Base-by-base conservation (phyloP, 495 filamentous ascomycete species). In the Xeromyces bisporus region DNA sequence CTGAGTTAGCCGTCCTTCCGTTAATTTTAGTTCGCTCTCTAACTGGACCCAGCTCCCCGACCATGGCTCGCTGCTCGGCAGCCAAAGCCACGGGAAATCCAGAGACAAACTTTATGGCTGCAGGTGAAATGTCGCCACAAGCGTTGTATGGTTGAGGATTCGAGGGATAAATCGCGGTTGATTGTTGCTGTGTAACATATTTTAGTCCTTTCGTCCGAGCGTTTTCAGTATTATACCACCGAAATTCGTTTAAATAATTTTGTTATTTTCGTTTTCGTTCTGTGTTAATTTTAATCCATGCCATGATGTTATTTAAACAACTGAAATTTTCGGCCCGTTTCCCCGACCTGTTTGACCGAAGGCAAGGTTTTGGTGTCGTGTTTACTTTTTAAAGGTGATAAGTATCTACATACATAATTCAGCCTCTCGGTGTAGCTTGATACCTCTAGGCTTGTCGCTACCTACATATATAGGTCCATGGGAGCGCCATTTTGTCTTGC, bases 31-130 rank as follows among this genome's bases (percentile, higher is more conserved):
- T 23, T 31, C 26, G 29, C 23, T 46, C 47, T 37, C 55, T 69
- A 41, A 56, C 24, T 27, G 12, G 21, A 18, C 35, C 7, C 41
- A 91, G 83, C 58, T 92, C 83, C 29, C 83, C 87, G 20, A 97
- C 89, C 18, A 97, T 97, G 89, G 86, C 89, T 16, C 72, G 89
- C 43, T 93, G 84, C 61, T 85, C 81, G 10, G 85, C 78, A 24
- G 78, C 83, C 29, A 92, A 89, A 64, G 67, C 62, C 31, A 60
- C 58, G 11, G 64, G 66, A 26, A 69, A 70, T 41, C 74, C 83
- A 15, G 58, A 81, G 44, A 87, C 73, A 15, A 86, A 89, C 61
- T 78, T 86, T 47, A 77, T 89, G 81, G 82, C 82, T 29, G 68
- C 77, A 10, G 83, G 83, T 30, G 74, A 64, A 47, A 59, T 61